Conservation (phyloP, 2,329 filamentous ascomycete genomes). For the Ascochyta koolunga region DNA sequence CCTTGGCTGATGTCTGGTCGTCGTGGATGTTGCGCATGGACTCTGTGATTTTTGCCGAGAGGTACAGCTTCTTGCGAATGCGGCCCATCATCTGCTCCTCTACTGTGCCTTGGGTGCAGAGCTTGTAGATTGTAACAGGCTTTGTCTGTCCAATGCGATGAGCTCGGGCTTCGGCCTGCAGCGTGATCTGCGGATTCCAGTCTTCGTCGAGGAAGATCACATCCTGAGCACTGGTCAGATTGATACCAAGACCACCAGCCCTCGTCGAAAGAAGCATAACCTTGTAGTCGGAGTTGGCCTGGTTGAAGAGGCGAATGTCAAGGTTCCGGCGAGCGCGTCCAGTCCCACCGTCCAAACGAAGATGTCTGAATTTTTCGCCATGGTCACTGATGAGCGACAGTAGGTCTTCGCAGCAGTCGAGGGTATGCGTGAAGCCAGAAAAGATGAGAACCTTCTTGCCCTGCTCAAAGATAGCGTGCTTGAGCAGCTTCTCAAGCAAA, state of each 20-base stretch:
- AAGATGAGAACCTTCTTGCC: constrained; percentile 64
- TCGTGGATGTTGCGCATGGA: constrained; percentile 61
- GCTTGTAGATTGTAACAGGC: constrained; percentile 61
- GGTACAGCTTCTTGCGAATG: constrained; percentile 67
- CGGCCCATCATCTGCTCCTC: constrained; percentile 65
- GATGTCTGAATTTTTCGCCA: constrained; percentile 52
- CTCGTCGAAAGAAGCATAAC: constrained; percentile 63
- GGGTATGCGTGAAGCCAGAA: constrained; percentile 59
- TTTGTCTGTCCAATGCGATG: constrained; percentile 62
- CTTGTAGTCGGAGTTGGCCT: constrained; percentile 53
- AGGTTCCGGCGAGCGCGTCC: constrained; percentile 58
- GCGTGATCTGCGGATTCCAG: constrained; percentile 61
- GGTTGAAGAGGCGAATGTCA: constrained; percentile 60
- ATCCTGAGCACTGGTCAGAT: constrained; percentile 60
- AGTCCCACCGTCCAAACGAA: constrained; percentile 60
- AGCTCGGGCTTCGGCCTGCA: constrained; percentile 61
- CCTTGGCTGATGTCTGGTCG: constrained; percentile 35
- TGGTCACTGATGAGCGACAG: constrained; percentile 52
- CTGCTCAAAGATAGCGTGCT: constrained; percentile 56
- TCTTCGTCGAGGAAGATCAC: constrained; percentile 64
- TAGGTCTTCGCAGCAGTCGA: constrained; percentile 61
- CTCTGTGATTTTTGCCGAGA: constrained; percentile 66
- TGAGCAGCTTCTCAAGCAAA: constrained; percentile 58
- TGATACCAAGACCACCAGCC: constrained; percentile 63
- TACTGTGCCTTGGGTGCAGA: constrained; percentile 63